Percentiles rank a stretch among this genome's conserved stretches.
Evolutionary conservation across 1,284 basidiomycete species (phyloP).

Genomic region (Austroboletus niveus): DNA sequence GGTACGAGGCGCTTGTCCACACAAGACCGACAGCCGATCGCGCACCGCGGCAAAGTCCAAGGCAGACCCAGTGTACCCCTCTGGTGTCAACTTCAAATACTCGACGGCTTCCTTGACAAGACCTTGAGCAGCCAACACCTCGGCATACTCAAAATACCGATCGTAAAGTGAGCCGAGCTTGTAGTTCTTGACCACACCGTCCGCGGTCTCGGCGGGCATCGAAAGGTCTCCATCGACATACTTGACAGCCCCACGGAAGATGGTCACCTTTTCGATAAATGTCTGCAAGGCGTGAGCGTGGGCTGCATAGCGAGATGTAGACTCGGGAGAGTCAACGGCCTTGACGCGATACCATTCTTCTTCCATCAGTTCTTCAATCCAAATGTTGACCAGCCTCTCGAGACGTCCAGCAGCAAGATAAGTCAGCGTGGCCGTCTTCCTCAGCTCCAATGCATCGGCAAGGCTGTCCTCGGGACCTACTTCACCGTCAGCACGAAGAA

Average conservation of each 20-base stretch:
- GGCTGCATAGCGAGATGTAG: constrained; percentile 73
- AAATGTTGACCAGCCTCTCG: constrained; percentile 89
- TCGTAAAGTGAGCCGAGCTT: constrained; percentile 89
- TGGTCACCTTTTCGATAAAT: constrained; percentile 95
- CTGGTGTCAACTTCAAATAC: constrained; percentile 81
- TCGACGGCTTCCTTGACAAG: constrained; percentile 79
- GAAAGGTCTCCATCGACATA: constrained; percentile 83
- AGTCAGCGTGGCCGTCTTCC: constrained; percentile 91
- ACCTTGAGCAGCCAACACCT: constrained; percentile 88
- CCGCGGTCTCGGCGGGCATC: constrained; percentile 27
- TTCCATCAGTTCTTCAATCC: constrained; percentile 89
- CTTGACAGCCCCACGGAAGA: constrained; percentile 87
- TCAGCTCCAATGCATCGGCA: constrained; percentile 52
- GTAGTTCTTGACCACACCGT: constrained; percentile 65
- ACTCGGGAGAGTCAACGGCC: constrained; percentile 18
- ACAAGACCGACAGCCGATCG: constrained; percentile 57
- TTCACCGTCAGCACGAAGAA: constrained; percentile 20
- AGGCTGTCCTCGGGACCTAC: constrained; percentile 42
- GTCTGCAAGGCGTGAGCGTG: constrained; percentile 90
- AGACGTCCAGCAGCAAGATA: constrained; percentile 89
- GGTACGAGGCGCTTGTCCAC: constrained; percentile 28
- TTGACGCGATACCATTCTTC: constrained; percentile 58
- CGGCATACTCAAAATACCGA: constrained; percentile 94
- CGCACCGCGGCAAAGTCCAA: constrained; percentile 62
- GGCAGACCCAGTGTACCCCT: constrained; percentile 70